Percentiles rank a stretch among this genome's conserved stretches.
These are phyloP conservation scores for Pulveroboletus frians DNA, from an alignment of 768 basidiomycete genomes.

Conservation along the genomic window DNA sequence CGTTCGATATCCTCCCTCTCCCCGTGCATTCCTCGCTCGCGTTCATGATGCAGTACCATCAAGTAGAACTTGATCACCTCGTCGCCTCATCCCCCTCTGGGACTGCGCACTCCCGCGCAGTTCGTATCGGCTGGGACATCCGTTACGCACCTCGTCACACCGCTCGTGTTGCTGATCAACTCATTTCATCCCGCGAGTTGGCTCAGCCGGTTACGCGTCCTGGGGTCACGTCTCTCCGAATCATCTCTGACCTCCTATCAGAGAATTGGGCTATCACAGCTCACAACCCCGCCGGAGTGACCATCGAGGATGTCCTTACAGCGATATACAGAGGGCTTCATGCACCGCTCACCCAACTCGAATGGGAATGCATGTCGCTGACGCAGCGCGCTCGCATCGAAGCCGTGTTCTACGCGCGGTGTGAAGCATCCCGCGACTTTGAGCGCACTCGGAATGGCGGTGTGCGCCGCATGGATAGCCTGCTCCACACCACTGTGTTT, in stretches of 20 bases:
- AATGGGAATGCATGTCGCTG: conserved; percentile 40
- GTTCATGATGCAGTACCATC: conserved; percentile 12
- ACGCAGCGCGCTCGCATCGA: conserved; percentile 42
- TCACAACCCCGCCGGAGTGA: conserved; percentile 43
- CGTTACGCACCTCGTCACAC: conserved; percentile 36
- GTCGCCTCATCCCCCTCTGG: conserved; percentile 12
- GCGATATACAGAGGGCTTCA: conserved; percentile 41
- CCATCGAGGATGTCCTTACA: conserved; percentile 46
- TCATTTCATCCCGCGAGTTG: conserved; percentile 26
- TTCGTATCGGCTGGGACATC: conserved; percentile 46
- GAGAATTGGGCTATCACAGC: conserved; percentile 40
- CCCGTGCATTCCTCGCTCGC: conserved; percentile 1
- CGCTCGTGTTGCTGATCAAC: conserved; percentile 11
- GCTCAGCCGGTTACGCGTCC: conserved; percentile 42
- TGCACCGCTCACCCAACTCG: conserved; percentile 34
- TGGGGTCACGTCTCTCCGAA: conserved; percentile 31
- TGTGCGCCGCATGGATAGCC: conserved; percentile 44
- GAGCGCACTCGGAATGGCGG: conserved; percentile 35
- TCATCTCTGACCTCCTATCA: conserved; percentile 45
- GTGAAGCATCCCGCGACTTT: conserved; percentile 36
- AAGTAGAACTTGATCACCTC: conserved; percentile 14
- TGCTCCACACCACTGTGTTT: conserved; percentile 46
- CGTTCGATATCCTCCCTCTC: neutral
- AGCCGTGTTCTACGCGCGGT: conserved; percentile 41
- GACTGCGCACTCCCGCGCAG: conserved; percentile 5